Evolutionary conservation across 139 green algal species (phyloP), one percentile per base, ranked within the genome.

Genomic region (Chlamydomonas sp.): DNA sequence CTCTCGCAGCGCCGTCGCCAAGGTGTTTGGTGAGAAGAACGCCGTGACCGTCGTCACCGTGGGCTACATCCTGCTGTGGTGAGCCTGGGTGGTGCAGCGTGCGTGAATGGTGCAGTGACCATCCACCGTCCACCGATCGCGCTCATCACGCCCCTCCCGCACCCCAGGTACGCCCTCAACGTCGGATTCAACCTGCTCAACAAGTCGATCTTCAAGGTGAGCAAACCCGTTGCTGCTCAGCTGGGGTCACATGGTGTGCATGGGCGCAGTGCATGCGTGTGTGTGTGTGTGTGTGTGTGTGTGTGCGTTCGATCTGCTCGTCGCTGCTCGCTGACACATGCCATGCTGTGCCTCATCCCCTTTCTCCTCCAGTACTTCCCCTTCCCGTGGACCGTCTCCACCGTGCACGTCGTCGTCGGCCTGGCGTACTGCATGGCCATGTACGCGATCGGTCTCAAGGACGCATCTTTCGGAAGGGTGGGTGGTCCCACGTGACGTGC

Each of bases 171-270:
- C 69, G 90, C 82, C 2, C 79, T 99, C 39, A 99, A 99, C 80
- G 86, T 99, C 35, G 87, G 83, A 29, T 99, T 99, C 89, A 99
- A 99, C 86, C 89, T 99, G 67, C 86, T 91, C 29, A 99, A 99
- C 93, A 99, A 99, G 88, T 85, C 83, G 34, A 94, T 99, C 70
- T 99, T 96, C 90, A 97, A 96, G 77, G 54, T 33, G 6, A 10
- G 54, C n/a, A n/a, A n/a, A n/a, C n/a, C n/a, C n/a, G n/a, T n/a
- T n/a, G n/a, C n/a, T n/a, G n/a, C n/a, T n/a, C n/a, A n/a, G n/a
- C n/a, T n/a, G n/a, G n/a, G n/a, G n/a, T n/a, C n/a, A n/a, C n/a
- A n/a, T n/a, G n/a, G n/a, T n/a, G 54, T 64, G 20, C n/a, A n/a
- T n/a, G n/a, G n/a, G n/a, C n/a, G n/a, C n/a, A n/a, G n/a, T n/a